These are phyloP conservation scores for Trichaptum fuscoviolaceum DNA, from an alignment of 768 basidiomycete species.

Conservation along the genomic window DNA sequence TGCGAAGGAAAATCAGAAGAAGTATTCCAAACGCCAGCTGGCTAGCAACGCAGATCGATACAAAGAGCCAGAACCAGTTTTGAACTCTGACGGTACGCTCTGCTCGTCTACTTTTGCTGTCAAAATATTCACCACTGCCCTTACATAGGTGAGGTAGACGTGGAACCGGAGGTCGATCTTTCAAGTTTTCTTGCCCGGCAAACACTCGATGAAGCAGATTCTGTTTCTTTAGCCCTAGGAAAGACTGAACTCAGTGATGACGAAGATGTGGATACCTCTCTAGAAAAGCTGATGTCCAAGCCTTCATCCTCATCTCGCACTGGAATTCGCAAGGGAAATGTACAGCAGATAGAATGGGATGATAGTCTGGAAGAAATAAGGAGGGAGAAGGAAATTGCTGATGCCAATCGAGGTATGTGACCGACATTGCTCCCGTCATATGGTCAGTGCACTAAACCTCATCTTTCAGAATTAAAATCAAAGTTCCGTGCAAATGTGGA, in stretches of 20 bases:
- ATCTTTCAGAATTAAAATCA: conserved; percentile 24
- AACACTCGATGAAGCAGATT: conserved; percentile 25
- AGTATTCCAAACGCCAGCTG: conserved; percentile 54
- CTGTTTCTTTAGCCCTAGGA: conserved; percentile 12
- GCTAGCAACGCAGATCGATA: conserved; percentile 74
- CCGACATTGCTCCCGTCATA: not conserved
- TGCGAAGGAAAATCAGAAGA: conserved; percentile 40
- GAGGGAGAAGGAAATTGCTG: conserved; percentile 67
- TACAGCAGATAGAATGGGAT: conserved; percentile 66
- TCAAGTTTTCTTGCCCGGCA: conserved; percentile 63
- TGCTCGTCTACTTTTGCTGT: conserved; percentile 3
- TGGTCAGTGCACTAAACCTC: conserved; percentile 3
- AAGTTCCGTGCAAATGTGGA: conserved; percentile 24
- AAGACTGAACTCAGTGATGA: conserved; percentile 38
- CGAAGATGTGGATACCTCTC: conserved; percentile 49
- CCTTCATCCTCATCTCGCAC: conserved; percentile 2
- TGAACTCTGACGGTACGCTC: conserved; percentile 62
- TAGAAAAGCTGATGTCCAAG: conserved; percentile 46
- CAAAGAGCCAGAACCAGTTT: conserved; percentile 59
- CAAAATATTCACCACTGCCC: conserved; percentile 4
- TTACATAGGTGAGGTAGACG: conserved; percentile 14
- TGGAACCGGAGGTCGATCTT: conserved; percentile 74
- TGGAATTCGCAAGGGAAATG: conserved; percentile 60
- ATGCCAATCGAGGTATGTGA: conserved; percentile 64
- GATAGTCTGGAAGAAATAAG: conserved; percentile 56